Conservation (phyloP, 2,329 filamentous ascomycete genomes). For the Sordariomycetes sp. region DNA sequence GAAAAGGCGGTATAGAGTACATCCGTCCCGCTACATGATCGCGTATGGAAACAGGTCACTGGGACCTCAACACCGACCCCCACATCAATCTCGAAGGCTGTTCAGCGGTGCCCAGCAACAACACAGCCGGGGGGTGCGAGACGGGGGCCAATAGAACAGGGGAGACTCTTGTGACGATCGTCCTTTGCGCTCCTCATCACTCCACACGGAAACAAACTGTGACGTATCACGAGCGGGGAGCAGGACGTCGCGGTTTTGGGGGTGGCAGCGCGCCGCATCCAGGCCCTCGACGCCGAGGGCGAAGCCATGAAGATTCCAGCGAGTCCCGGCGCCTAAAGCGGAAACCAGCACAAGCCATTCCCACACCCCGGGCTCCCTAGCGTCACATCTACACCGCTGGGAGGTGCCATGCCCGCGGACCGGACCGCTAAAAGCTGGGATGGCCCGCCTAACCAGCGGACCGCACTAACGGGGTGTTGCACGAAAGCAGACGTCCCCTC, state of each 20-base stretch:
- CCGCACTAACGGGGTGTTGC: slow-evolving; percentile 1
- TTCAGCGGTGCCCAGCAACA: slow-evolving; percentile 6
- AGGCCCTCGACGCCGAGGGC: too few relatives aligned
- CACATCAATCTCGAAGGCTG: slow-evolving; percentile 6
- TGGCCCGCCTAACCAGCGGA: neutral
- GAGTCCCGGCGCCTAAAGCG: neutral
- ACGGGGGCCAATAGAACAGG: slow-evolving; percentile 5
- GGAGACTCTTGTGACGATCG: slow-evolving; percentile 1
- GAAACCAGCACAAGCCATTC: neutral
- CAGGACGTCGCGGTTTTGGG: too few relatives aligned
- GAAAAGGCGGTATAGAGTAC: neutral
- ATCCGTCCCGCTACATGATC: neutral
- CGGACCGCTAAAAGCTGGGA: neutral
- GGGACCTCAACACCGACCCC: slow-evolving; percentile 1
- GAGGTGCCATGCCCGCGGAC: neutral
- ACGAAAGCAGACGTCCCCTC: neutral
- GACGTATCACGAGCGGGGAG: too few relatives aligned
- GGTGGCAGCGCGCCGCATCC: too few relatives aligned
- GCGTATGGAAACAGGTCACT: neutral
- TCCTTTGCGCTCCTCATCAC: neutral
- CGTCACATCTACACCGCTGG: too few relatives aligned
- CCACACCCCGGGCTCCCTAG: too few relatives aligned
- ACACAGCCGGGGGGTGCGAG: neutral
- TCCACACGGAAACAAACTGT: neutral
- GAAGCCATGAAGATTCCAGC: too few relatives aligned